Evolutionary conservation across 805 yeast genomes (phyloP), one percentile per base, ranked within the genome.

Genomic region (Myxozyma sirexii): DNA sequence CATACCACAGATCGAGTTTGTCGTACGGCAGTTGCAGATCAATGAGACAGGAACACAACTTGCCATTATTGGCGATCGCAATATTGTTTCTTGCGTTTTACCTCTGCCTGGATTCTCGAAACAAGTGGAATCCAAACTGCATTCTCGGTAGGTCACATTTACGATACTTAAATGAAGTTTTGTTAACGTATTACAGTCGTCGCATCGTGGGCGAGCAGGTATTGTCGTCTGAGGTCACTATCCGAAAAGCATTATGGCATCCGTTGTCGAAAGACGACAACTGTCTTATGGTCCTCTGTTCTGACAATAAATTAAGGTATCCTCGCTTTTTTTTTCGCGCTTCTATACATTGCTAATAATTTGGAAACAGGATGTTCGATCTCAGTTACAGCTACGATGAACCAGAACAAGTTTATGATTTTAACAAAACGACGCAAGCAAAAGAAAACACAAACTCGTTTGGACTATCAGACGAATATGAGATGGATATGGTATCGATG

Each of bases 401-500:
- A 10, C 75, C 79, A 1, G 70, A 66, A 47, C 23, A 41, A n/a
- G 44, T 26, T 19, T 54, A 59, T 31, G 42, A 50, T 56, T 51
- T 67, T 49, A 26, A 17, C n/a, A 26, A 31, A n/a, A 15, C 54
- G 12, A 19, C 24, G 2, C 57, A 47, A 3, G 31, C 21, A 53
- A 13, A 45, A 2, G 17, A 23, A 31, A 17, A 24, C 13, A 49
- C 51, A n/a, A 45, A 44, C 37, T 56, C 65, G 8, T 60, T 21
- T 37, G 66, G 64, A 5, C 33, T 62, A 6, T 4, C 39, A 10
- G 64, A 54, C 21, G 61, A 57, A 0, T 37, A 57, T 8, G 66
- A 62, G 3, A 8, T 60, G 10, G 70, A 65, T 17, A 68, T 74
- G 51, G 75, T 78, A 43, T 73, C 84, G 26, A 73, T 80, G 63